Percentiles rank a stretch among this genome's conserved stretches.
phyloP scores from a whole-genome alignment of 1,139 yeast species.

The Lodderomyces theae region DNA sequence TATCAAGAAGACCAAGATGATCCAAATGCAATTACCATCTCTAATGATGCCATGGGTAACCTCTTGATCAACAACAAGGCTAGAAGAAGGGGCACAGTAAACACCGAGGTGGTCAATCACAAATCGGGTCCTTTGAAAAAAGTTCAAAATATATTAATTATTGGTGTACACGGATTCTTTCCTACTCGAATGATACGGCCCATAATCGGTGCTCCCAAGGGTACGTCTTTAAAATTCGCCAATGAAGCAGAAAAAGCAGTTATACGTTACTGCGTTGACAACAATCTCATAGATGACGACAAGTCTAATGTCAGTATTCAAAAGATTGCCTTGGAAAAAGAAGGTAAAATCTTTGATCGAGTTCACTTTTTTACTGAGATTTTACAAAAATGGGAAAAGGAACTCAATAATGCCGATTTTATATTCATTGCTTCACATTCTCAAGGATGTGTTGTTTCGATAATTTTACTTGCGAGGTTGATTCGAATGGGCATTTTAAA shows the following conservation, averaged over 20 bases:
- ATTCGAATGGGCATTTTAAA: slow-evolving; percentile 67
- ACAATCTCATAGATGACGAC: slow-evolving; percentile 40
- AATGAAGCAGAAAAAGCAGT: slow-evolving; percentile 82
- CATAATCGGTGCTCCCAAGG: slow-evolving; percentile 87
- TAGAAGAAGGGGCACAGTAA: slow-evolving; percentile 9
- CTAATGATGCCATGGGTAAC: slow-evolving; percentile 47
- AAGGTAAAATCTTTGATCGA: slow-evolving; percentile 83
- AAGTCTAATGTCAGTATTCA: slow-evolving; percentile 61
- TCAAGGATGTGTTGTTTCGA: slow-evolving; percentile 92
- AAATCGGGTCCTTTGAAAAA: slow-evolving; percentile 33
- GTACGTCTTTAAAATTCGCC: slow-evolving; percentile 84
- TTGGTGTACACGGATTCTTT: slow-evolving; percentile 95
- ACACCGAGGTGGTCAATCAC: slow-evolving; percentile 29
- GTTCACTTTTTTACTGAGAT: slow-evolving; percentile 77
- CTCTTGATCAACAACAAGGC: slow-evolving; percentile 34
- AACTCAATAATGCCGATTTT: slow-evolving; percentile 74
- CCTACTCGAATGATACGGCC: slow-evolving; percentile 86
- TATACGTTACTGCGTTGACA: slow-evolving; percentile 65
- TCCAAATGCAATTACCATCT: slow-evolving; percentile 36
- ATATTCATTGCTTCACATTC: slow-evolving; percentile 90
- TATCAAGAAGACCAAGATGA: slow-evolving; percentile 30
- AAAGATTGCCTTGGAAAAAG: slow-evolving; percentile 89
- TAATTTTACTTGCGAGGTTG: slow-evolving; percentile 69
- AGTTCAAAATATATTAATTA: slow-evolving; percentile 60
- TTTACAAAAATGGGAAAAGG: slow-evolving; percentile 66